Base-by-base conservation (phyloP, 768 basidiomycete genomes). In the Tricholoma bakamatsutake region DNA sequence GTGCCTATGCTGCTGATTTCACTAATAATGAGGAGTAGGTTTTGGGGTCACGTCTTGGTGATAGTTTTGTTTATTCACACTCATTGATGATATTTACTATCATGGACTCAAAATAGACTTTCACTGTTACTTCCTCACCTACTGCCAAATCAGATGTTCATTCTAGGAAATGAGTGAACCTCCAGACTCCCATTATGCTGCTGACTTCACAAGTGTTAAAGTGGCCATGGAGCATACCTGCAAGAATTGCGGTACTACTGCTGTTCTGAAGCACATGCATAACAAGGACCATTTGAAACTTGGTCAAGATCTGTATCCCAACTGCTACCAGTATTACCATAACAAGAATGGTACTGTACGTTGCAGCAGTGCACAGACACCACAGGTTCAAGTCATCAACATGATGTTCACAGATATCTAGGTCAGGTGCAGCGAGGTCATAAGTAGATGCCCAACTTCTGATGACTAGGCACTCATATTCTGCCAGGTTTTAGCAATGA, bases 161-260 rank as follows among this genome's bases (percentile, higher is more conserved):
- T 31, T 37, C 12, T 49, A 24, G n/a, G 35, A 17, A n/a, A 31
- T 37, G n/a, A 15, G 30, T 21, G 39, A 50, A 45, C 39, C 39
- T 45, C 49, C 37, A 49, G 39, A 51, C 37, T 37, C 52, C 15
- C 45, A 53, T 33, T 57, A 53, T 49, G 35, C 51, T 15, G 56
- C 56, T 42, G 56, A 57, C 11, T 57, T 57, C 37, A 57, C 56
- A 9, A 18, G 51, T 15, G 39, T 37, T n/a, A 55, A 18, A 12
- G 17, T 37, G 7, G 24, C 43, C 13, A 33, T 55, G 30, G 13
- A 40, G 35, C 28, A 47, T 50, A 49, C 34, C 8, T 49, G 37
- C 8, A 21, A 55, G 37, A 42, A 49, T 10, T 50, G 54, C 45
- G 24, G 40, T 31, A 42, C 28, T 8, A 39, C 8, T 30, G 15